A percentile compares a stretch with the other conserved stretches of the same genome.
These are phyloP conservation scores for Solanum chiquidenum DNA, from an alignment of 257 asterid genomes.

Conservation along the genomic window DNA sequence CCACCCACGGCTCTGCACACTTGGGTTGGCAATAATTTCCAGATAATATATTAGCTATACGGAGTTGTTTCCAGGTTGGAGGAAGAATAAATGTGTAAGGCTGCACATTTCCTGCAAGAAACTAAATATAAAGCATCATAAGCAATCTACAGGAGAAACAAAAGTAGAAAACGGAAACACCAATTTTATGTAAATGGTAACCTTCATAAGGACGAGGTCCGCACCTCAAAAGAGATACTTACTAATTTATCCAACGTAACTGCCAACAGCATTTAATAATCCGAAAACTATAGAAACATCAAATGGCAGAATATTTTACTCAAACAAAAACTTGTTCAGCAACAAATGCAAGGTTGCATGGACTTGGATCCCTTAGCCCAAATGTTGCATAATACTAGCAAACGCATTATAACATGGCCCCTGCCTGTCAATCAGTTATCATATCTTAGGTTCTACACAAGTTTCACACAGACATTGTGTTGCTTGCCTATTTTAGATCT, in stretches of 20 bases:
- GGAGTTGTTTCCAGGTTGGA: slow-evolving; percentile 85
- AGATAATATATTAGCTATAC: slow-evolving; percentile 82
- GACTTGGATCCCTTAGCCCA: not conserved
- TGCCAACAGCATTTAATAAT: not conserved
- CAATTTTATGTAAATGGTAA: not conserved
- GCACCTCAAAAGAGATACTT: not conserved
- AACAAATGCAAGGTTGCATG: not conserved
- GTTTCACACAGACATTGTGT: not conserved
- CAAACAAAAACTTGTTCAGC: not conserved
- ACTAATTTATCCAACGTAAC: not conserved
- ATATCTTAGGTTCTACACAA: not conserved
- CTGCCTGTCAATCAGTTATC: not conserved
- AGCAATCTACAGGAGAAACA: slow-evolving; percentile 30
- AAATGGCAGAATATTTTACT: not conserved
- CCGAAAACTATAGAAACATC: not conserved
- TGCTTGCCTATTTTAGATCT: not conserved
- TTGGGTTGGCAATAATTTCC: slow-evolving; percentile 99
- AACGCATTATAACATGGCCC: not conserved
- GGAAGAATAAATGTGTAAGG: slow-evolving; percentile 91
- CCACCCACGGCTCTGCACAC: slow-evolving; percentile 98
- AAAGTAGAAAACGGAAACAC: not conserved
- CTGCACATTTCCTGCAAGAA: slow-evolving; percentile 93
- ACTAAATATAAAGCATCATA: slow-evolving; percentile 73
- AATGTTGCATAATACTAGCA: not conserved
- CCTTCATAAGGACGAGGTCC: not conserved